A percentile compares a stretch with the other conserved stretches of the same genome.
Conservation (phyloP, 768 basidiomycete genomes). For the Mycena maculata region DNA sequence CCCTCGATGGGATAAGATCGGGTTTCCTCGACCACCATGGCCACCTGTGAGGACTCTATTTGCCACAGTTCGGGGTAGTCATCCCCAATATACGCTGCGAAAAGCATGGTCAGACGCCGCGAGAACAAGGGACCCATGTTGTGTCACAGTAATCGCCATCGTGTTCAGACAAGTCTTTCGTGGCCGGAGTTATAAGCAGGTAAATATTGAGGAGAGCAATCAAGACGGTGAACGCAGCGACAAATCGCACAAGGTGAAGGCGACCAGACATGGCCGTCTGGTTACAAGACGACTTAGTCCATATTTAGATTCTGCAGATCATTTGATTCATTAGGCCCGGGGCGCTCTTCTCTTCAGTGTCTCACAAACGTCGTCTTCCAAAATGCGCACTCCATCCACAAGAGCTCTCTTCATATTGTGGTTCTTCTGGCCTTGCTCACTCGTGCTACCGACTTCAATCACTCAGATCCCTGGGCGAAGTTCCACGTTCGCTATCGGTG, state of each 20-base stretch:
- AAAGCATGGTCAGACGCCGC: not conserved
- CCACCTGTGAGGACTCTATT: constrained; percentile 31
- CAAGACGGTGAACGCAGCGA: not conserved
- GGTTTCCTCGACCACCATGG: constrained; percentile 44
- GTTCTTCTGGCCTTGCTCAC: too few species aligned
- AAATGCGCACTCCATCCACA: too few species aligned
- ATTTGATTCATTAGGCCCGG: too few species aligned
- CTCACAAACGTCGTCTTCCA: too few species aligned
- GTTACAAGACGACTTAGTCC: too few species aligned
- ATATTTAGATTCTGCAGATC: too few species aligned
- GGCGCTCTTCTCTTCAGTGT: too few species aligned
- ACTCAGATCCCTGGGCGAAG: too few species aligned
- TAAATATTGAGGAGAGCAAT: not conserved
- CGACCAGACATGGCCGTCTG: not conserved
- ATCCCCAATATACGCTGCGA: constrained; percentile 42
- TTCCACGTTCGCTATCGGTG: too few species aligned
- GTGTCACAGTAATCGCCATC: not conserved
- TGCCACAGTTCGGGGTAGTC: constrained; percentile 45
- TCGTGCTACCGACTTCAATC: too few species aligned
- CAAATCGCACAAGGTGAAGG: not conserved
- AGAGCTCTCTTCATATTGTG: too few species aligned
- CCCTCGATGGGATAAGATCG: constrained; percentile 42
- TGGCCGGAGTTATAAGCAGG: not conserved
- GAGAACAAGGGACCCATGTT: not conserved
- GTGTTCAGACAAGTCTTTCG: not conserved